Evolutionary conservation across 2,329 filamentous ascomycete genomes (phyloP).

Genomic region (Juglanconis sp.): DNA sequence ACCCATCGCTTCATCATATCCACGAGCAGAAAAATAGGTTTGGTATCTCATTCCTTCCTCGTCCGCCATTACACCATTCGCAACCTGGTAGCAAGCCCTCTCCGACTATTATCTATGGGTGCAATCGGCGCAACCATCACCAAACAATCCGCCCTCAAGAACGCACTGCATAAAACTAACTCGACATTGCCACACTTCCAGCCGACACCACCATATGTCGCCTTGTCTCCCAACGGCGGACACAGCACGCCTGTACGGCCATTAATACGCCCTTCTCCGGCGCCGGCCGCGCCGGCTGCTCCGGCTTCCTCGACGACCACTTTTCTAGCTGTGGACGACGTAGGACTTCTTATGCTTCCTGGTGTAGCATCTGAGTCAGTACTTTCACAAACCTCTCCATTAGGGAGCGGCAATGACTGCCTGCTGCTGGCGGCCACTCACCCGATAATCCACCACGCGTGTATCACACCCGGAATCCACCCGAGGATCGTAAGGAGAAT

Average conservation of each 20-base stretch:
- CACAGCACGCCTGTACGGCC: no score
- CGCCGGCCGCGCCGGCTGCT: background rate
- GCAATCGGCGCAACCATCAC: background rate
- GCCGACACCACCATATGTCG: no score
- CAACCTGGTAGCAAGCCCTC: background rate
- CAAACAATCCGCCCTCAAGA: background rate
- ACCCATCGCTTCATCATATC: background rate
- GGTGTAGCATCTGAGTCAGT: background rate
- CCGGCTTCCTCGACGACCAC: background rate
- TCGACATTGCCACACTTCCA: background rate
- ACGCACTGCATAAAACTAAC: background rate
- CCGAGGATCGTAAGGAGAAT: conserved; percentile 16
- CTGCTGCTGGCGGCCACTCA: background rate
- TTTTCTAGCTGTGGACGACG: background rate
- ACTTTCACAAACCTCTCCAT: background rate
- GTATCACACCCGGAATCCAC: conserved; percentile 16
- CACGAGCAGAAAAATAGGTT: background rate
- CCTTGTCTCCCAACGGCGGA: no score
- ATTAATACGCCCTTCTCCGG: background rate
- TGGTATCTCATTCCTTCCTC: background rate
- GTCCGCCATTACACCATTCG: background rate
- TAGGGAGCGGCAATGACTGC: no score
- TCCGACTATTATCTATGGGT: background rate
- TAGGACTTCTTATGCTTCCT: conserved; percentile 8
- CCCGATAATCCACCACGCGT: conserved; percentile 20